These are phyloP conservation scores for Tremella yokohamensis DNA, from an alignment of 768 basidiomycete species.

Conservation along the genomic window DNA sequence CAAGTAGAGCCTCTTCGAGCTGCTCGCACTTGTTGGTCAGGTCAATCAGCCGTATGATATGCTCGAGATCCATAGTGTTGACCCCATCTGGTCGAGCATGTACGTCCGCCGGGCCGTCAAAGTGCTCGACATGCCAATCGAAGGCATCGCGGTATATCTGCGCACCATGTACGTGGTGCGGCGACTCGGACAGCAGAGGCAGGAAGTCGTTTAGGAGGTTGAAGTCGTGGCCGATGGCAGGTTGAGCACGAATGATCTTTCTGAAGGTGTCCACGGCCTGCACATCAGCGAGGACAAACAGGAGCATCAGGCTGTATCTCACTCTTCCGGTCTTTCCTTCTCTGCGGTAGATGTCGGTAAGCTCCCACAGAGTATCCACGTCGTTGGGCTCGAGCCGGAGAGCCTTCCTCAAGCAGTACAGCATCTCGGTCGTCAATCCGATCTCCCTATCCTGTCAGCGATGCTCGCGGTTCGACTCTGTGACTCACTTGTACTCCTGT, in stretches of 20 bases:
- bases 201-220: conserved; percentile 73
- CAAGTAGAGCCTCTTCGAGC: conserved; percentile 64
- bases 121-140: conserved; percentile 60
- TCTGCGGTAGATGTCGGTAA: conserved; percentile 74
- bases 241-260: conserved; percentile 68
- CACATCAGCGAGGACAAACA: not conserved
- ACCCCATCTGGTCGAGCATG: not conserved
- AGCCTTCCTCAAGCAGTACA: conserved; percentile 87
- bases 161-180: conserved; percentile 64
- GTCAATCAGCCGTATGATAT: conserved; percentile 76
- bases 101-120: conserved; percentile 51
- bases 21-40: conserved; percentile 70
- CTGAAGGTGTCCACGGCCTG: conserved; percentile 64
- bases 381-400: conserved; percentile 74
- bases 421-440: conserved; percentile 58
- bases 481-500: conserved; percentile 64
- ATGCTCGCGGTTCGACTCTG: not conserved
- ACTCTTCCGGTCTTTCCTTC: conserved; percentile 69
- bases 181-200: conserved; percentile 69
- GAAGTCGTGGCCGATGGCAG: conserved; percentile 62
- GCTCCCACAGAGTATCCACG: conserved; percentile 82
- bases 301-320: conserved; percentile 22
- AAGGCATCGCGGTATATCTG: conserved; percentile 70
- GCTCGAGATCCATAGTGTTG: conserved; percentile 37
- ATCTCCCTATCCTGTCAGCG: not conserved